Evolutionary conservation across 2,329 filamentous ascomycete genomes (phyloP), one percentile per base, ranked within the genome.

Genomic region (Diaporthe humulicola): DNA sequence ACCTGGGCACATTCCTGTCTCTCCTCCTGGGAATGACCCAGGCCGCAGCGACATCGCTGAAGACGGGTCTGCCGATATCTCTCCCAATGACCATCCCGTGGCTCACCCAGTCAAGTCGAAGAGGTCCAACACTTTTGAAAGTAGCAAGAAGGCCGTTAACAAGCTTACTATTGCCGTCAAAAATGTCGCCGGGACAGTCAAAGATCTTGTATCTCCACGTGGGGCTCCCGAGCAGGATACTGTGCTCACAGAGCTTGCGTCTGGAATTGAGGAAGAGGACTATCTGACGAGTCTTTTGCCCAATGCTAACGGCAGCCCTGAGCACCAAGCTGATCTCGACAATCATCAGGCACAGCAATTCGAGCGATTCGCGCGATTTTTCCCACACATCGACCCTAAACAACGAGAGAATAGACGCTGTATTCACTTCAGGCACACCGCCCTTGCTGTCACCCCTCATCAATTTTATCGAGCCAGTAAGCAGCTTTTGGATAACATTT

Each of bases 401-500:
- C 30, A 67, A 50, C 69, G 38, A 1, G n/a, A 22, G 0, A 52
- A 58, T 7, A 28, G 15, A 3, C 69, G 69, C 0, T 52, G 40
- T 4, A 60, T 74, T 12, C 50, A 30, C 0, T 66, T 74, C 3
- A 25, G 25, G 3, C 30, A 45, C 10, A 67, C 58, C 10, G n/a
- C 10, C 2, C 73, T 74, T 4, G 17, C 15, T 2, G 28, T 75
- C 8, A 75, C 73, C 0, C 73, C 73, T 1, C 60, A 40, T 8
- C 70, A 73, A 15, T 69, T 73, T 36, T 48, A 33, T 17, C 33
- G 52, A 36, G 73, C 70, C 0, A 36, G n/a, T n/a, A n/a, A n/a
- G n/a, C n/a, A n/a, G n/a, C n/a, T n/a, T n/a, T n/a, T n/a, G n/a
- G n/a, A n/a, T n/a, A n/a, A n/a, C n/a, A n/a, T n/a, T n/a, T n/a